Conservation (phyloP, 352 stramenopile species). For the Globisporangium megalacanthum region DNA sequence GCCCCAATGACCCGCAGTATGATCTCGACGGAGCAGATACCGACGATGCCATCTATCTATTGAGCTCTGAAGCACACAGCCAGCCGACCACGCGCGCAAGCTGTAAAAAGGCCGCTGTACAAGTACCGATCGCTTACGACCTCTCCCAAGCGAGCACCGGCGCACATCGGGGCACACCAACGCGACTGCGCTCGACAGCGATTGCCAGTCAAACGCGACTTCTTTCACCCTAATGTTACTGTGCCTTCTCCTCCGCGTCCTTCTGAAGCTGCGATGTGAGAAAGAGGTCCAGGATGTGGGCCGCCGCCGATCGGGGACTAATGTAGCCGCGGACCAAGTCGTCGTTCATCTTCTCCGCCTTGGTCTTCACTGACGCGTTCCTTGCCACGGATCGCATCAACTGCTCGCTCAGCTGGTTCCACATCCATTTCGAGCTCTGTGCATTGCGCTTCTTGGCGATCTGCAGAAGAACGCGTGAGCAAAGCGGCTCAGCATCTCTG, state of each 20-base stretch:
- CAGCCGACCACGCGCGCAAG: neutral
- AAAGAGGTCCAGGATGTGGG: conserved; percentile 55
- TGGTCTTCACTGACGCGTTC: conserved; percentile 32
- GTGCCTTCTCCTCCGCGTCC: conserved; percentile 5
- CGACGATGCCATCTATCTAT: conserved; percentile 52
- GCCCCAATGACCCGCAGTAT: conserved; percentile 34
- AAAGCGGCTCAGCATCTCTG: neutral
- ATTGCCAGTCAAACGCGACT: neutral
- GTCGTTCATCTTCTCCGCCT: conserved; percentile 52
- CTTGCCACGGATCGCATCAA: conserved; percentile 59
- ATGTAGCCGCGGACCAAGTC: conserved; percentile 61
- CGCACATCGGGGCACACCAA: neutral
- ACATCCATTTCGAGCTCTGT: conserved; percentile 80
- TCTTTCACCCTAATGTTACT: conserved; percentile 6
- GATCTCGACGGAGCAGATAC: conserved; percentile 49
- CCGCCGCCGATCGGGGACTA: conserved; percentile 56
- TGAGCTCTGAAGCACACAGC: conserved; percentile 14
- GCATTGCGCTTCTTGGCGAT: conserved; percentile 61
- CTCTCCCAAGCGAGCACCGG: neutral
- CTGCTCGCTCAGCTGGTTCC: conserved; percentile 73
- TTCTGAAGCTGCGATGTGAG: conserved; percentile 37
- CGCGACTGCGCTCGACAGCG: neutral
- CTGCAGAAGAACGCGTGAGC: conserved; percentile 11
- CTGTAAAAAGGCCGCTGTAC: conserved; percentile 10
- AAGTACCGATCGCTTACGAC: conserved; percentile 3